Conservation (phyloP, 805 yeast genomes). For the Cyberlindnera galapagoensis region DNA sequence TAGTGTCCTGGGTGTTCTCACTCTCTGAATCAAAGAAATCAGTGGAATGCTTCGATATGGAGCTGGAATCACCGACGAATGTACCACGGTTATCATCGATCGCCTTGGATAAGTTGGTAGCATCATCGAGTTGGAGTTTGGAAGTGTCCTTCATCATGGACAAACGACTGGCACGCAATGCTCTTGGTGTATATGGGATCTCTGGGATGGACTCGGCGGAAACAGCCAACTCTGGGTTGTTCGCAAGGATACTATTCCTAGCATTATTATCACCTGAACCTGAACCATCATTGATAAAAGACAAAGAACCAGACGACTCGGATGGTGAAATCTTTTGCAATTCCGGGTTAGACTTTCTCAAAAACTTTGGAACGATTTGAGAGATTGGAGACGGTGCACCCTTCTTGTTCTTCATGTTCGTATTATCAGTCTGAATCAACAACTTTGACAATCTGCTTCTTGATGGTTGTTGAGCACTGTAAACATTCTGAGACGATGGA, state of each 20-base stretch:
- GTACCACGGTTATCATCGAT: slow-evolving; percentile 17
- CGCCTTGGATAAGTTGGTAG: slow-evolving; percentile 6
- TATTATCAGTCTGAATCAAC: slow-evolving; percentile 3
- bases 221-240: slow-evolving; percentile 12
- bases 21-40: slow-evolving; percentile 12
- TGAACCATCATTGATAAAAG: slow-evolving; percentile 24
- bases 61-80: slow-evolving; percentile 13
- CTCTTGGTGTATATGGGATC: slow-evolving; percentile 19
- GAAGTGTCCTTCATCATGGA: slow-evolving; percentile 5
- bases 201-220: slow-evolving; percentile 16
- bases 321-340: slow-evolving; percentile 13
- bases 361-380: slow-evolving; percentile 19
- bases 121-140: slow-evolving; percentile 1
- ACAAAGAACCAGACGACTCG: slow-evolving; percentile 18
- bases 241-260: background rate
- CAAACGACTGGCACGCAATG: slow-evolving; percentile 7
- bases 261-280: slow-evolving; percentile 2
- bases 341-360: slow-evolving; percentile 11
- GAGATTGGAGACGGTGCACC: slow-evolving; percentile 24
- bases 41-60: slow-evolving; percentile 5
- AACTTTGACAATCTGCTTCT: slow-evolving; percentile 12
- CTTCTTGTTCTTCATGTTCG: too few relatives aligned
- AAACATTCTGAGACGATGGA: slow-evolving; percentile 2
- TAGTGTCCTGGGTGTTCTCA: slow-evolving; percentile 14
- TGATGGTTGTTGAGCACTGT: too few relatives aligned